Evolutionary conservation across 768 basidiomycete genomes (phyloP).

Genomic region (Rhodotorula taiwanensis): DNA sequence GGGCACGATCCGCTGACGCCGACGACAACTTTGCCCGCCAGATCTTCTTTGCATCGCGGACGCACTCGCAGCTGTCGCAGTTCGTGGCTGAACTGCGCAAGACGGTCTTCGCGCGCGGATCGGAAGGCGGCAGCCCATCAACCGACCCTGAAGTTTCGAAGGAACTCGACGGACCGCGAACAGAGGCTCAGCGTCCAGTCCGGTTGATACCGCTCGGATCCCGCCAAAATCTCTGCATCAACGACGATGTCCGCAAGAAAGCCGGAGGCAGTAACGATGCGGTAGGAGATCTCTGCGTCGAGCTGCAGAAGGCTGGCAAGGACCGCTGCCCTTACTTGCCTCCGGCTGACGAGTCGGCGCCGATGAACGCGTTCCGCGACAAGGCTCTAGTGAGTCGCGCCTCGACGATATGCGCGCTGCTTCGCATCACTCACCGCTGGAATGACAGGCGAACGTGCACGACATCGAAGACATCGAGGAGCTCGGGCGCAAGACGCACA

Average conservation of each 20-base stretch:
- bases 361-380: slow-evolving; percentile 88
- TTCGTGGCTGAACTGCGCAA: slow-evolving; percentile 74
- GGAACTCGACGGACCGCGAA: no score
- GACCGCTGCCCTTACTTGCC: slow-evolving; percentile 27
- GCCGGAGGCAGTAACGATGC: slow-evolving; percentile 49
- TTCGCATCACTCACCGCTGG: slow-evolving; percentile 62
- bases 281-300: slow-evolving; percentile 38
- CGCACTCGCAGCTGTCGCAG: slow-evolving; percentile 91
- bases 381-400: slow-evolving; percentile 61
- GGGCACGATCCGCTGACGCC: no score
- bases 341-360: slow-evolving; percentile 49
- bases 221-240: slow-evolving; percentile 85
- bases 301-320: slow-evolving; percentile 43
- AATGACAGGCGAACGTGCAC: slow-evolving; percentile 79
- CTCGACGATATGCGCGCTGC: slow-evolving; percentile 68
- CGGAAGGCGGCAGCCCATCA: slow-evolving; percentile 31
- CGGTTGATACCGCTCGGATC: slow-evolving; percentile 82
- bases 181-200: slow-evolving; percentile 43
- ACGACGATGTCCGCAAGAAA: slow-evolving; percentile 63
- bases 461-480: slow-evolving; percentile 88
- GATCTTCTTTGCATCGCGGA: slow-evolving; percentile 89
- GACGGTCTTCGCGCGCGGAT: slow-evolving; percentile 51
- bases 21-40: slow-evolving; percentile 12
- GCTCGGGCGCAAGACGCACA: slow-evolving; percentile 60
- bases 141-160: neutral